phyloP scores from a whole-genome alignment of 371 early-diverging fungal species.

The Mucor velutinosus region DNA sequence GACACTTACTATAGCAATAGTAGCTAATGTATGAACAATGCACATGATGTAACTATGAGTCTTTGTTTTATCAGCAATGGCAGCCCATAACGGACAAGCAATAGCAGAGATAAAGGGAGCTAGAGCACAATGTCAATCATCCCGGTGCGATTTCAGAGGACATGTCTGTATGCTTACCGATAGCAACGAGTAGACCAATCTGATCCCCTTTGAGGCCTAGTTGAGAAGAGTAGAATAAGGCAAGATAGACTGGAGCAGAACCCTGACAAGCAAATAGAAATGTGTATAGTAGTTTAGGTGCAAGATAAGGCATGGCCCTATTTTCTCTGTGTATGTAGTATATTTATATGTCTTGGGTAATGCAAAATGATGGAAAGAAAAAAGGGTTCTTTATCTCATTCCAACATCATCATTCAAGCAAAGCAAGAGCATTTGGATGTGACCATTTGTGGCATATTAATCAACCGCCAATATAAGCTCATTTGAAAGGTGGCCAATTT shows the following conservation, averaged over 20 bases:
- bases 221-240: conserved; percentile 50
- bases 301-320: conserved; percentile 49
- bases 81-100: conserved; percentile 56
- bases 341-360: background rate
- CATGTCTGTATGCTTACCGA: conserved; percentile 34
- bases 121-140: conserved; percentile 6
- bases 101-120: conserved; percentile 58
- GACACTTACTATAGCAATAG: conserved; percentile 53
- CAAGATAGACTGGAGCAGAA: conserved; percentile 53
- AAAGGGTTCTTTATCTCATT: background rate
- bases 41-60: conserved; percentile 57
- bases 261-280: conserved; percentile 59
- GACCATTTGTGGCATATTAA: background rate
- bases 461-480: background rate
- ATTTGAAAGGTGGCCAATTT: background rate
- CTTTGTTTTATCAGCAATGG: conserved; percentile 53
- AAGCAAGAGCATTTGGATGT: background rate
- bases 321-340: background rate
- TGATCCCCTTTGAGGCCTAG: conserved; percentile 53
- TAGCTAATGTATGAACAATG: conserved; percentile 52
- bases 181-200: conserved; percentile 54
- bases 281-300: conserved; percentile 52
- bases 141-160: background rate
- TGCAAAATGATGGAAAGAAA: background rate
- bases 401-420: background rate